Evolutionary conservation across 768 basidiomycete genomes (phyloP), one percentile per base, ranked within the genome.

Genomic region (Xerocomellus chrysenteron): DNA sequence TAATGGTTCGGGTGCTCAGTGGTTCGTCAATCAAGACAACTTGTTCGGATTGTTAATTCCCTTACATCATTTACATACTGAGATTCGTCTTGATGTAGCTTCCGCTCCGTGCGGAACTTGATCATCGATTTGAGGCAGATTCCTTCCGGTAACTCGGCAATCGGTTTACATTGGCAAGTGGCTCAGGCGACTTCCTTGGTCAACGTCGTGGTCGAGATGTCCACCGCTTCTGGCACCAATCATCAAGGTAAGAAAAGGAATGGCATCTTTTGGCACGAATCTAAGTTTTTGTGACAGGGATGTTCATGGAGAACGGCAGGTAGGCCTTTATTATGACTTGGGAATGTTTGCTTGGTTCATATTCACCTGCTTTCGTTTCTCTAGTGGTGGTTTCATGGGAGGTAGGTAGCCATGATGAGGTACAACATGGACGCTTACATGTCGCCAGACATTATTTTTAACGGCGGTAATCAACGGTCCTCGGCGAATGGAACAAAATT

Each of bases 161-260:
- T 82, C n/a, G 88, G 87, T 30, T 74, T 92, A 33, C 90, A 92
- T 61, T 92, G 90, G 90, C 90, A 92, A 71, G 86, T 91, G 19
- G 79, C 90, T 2, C 90, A 92, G 66, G 81, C 83, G 4, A 90
- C 90, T 0, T 88, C 86, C 0, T 73, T 92, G 55, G 76, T 85
- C 42, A 90, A 92, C 65, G 80, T 92, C 53, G 79, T 82, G 13
- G 78, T 91, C 49, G 70, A 87, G 48, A 86, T 90, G 87, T 88
- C 86, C n/a, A 79, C 79, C 12, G 82, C 76, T 24, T 46, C 77
- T 12, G 78, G 81, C 41, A 89, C 82, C 5, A 77, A 77, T 3
- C 90, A 91, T 59, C 82, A 86, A 78, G 88, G 87, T 84, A 65
- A 50, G 66, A 63, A 41, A n/a, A 16, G 1, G 35, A 44, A n/a